phyloP scores from a whole-genome alignment of 306 rosid genomes.

The Acacia acuminata region DNA sequence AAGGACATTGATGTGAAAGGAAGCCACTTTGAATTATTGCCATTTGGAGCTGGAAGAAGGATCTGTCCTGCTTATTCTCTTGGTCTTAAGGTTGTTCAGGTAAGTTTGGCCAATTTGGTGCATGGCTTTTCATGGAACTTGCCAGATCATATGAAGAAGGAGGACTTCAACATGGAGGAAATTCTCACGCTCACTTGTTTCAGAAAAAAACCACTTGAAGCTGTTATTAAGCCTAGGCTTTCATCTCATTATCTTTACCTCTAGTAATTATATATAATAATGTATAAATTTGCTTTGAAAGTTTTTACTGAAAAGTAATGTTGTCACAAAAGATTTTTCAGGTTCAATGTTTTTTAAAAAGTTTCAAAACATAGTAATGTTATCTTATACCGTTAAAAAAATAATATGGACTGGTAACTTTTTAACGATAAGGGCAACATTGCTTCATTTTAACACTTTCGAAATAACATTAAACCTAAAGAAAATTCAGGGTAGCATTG shows the following conservation, averaged over 20 bases:
- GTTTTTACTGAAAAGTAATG: too few relatives aligned
- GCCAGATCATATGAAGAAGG: slow-evolving; percentile 37
- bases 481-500: too few relatives aligned
- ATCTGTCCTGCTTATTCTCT: slow-evolving; percentile 63
- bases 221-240: slow-evolving; percentile 46
- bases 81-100: slow-evolving; percentile 47
- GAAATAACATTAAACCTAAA: too few relatives aligned
- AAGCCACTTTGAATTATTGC: slow-evolving; percentile 51
- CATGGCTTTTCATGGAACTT: slow-evolving; percentile 63
- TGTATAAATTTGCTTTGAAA: too few relatives aligned
- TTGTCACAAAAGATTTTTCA: too few relatives aligned
- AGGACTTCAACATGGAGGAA: slow-evolving; percentile 50
- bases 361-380: too few relatives aligned
- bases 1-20: slow-evolving; percentile 49
- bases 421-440: too few relatives aligned
- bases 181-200: slow-evolving; percentile 45
- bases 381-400: too few relatives aligned
- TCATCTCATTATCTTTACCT: slow-evolving; percentile 38
- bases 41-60: slow-evolving; percentile 61
- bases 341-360: too few relatives aligned
- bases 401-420: too few relatives aligned
- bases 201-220: slow-evolving; percentile 40
- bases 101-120: slow-evolving; percentile 52
- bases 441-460: too few relatives aligned
- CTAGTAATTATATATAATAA: background rate